Evolutionary conservation across 2,329 filamentous ascomycete genomes (phyloP), one percentile per base, ranked within the genome.

Genomic region (Emydomyces testavorans): DNA sequence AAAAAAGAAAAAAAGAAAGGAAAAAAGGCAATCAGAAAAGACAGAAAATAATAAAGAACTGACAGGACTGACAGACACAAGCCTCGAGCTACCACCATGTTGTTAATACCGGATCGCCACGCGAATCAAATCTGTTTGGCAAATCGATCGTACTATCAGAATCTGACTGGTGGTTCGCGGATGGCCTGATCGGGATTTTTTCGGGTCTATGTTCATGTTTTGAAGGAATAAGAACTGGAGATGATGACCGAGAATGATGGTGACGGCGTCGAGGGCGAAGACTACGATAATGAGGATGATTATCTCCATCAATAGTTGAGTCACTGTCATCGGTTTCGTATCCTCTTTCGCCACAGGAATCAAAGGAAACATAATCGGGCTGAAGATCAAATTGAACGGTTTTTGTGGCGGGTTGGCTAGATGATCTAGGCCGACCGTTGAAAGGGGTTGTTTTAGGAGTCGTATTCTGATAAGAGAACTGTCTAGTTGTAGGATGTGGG

Each of bases 291-390:
- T 54, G 52, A 48, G 48, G 38, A 29, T 49, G 46, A 48, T 52
- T 53, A 34, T 55, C 55, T 7, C 53, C 52, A 46, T 55, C 56
- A 44, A 66, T 50, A 6, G 64, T 66, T 1, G 62, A 62, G 41
- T 68, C 63, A 46, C 62, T 68, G 46, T 70, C 67, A 48, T 68
- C 67, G 1, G 65, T 64, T 51, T 71, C 68, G 39, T 71, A 70
- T 4, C 65, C 67, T 2, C 53, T 47, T 8, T 47, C 45, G 6
- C n/a, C 10, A 6, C 11, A 21, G 13, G 36, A 34, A 2, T 32
- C 26, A 13, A 18, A 8, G 13, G 36, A 47, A 16, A 36, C 44
- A 42, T 41, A 47, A 31, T 24, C 26, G n/a, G 44, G 46, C 16
- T 39, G 48, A 26, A 54, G 50, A 18, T 52, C 47, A 44, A 54